Conservation (phyloP, 2,329 filamentous ascomycete genomes). For the Sclerotinia borealis region DNA sequence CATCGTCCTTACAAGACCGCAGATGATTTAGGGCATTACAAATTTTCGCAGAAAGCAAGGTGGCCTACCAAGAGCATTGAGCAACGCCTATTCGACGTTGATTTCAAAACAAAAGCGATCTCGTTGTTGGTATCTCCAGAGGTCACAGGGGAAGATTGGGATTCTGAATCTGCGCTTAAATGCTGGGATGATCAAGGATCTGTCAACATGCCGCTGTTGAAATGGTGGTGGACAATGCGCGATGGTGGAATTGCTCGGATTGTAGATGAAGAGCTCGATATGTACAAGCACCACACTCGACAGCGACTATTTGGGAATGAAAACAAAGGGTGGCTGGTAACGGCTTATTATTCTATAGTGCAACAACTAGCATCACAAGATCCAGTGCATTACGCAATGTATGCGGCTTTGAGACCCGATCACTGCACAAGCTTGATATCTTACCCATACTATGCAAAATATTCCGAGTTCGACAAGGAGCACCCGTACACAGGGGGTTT, state of each 20-base stretch:
- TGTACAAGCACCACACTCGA: background rate
- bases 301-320: background rate
- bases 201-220: background rate
- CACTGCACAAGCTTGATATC: background rate
- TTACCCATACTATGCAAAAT: background rate
- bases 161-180: too few species aligned
- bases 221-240: background rate
- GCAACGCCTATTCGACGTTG: too few species aligned
- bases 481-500: background rate
- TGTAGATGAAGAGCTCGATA: background rate
- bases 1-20: too few species aligned
- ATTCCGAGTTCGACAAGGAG: background rate
- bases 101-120: too few species aligned
- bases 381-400: background rate
- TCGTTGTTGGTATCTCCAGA: too few species aligned
- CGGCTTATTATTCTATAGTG: background rate
- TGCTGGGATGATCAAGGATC: background rate
- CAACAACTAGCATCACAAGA: background rate
- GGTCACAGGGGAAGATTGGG: too few species aligned
- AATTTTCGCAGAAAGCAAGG: too few species aligned
- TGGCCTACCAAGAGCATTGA: too few species aligned
- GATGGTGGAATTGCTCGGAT: background rate
- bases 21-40: too few species aligned
- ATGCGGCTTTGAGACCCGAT: background rate
- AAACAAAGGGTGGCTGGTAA: background rate